These are phyloP conservation scores for Lathyrus aphaca DNA, from an alignment of 306 rosid genomes.

Conservation along the genomic window DNA sequence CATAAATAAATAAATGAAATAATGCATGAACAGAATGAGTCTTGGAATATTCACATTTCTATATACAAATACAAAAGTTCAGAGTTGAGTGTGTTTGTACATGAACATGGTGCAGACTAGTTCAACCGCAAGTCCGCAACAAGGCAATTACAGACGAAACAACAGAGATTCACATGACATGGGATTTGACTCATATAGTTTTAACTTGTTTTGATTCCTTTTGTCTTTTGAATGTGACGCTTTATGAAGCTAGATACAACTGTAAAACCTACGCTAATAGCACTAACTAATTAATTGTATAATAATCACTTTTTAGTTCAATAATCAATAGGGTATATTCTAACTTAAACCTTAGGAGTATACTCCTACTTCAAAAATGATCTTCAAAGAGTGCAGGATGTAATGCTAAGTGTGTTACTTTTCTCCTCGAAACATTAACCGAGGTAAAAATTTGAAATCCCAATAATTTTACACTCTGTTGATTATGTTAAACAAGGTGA, in stretches of 20 bases:
- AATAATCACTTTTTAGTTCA: not conserved
- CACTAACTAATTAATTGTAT: not conserved
- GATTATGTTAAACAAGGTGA: too few species aligned
- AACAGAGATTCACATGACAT: not conserved
- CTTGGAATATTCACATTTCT: not conserved
- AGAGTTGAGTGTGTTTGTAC: not conserved
- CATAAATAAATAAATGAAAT: not conserved
- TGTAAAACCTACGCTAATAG: not conserved
- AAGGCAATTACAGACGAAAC: not conserved
- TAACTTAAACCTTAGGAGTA: not conserved
- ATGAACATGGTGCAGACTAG: not conserved
- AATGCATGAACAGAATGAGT: not conserved
- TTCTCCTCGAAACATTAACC: too few species aligned
- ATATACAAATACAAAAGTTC: not conserved
- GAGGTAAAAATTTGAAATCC: too few species aligned
- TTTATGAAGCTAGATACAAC: not conserved
- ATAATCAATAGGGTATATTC: not conserved
- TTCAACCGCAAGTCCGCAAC: not conserved
- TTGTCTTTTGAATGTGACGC: not conserved
- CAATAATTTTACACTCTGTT: too few species aligned
- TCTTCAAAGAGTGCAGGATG: too few species aligned
- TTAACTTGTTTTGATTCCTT: constrained; percentile 1
- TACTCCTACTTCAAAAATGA: not conserved
- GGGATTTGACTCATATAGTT: not conserved
- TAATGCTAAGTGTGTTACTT: too few species aligned